Percentiles rank a stretch among this genome's conserved stretches.
These are phyloP conservation scores for Hirschioporus abietinus DNA, from an alignment of 768 basidiomycete genomes.

Conservation along the genomic window DNA sequence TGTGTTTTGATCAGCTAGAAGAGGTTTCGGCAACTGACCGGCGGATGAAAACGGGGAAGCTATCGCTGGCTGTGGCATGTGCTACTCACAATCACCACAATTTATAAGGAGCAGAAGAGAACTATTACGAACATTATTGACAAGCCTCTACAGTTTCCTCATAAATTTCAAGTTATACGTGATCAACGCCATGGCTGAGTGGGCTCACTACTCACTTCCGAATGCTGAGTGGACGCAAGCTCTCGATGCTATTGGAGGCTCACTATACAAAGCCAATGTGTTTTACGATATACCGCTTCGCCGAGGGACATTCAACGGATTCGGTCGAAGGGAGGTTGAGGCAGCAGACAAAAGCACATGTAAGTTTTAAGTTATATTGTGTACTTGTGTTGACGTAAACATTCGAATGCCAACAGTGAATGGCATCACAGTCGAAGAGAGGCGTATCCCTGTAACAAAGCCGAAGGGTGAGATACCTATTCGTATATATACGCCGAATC, in stretches of 20 bases:
- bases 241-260: neutral
- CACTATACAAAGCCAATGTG: neutral
- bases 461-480: neutral
- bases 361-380: neutral
- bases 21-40: no score
- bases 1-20: no score
- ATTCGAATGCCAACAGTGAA: neutral
- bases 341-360: neutral
- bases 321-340: neutral
- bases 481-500: neutral
- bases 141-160: no score
- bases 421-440: neutral
- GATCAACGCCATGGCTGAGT: neutral
- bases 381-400: no score
- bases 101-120: no score
- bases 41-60: no score
- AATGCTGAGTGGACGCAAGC: neutral
- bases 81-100: no score
- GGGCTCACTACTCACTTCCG: neutral
- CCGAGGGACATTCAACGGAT: neutral
- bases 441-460: neutral
- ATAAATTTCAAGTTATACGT: no score
- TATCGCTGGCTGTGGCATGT: no score
- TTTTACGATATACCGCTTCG: neutral
- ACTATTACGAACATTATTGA: no score